Evolutionary conservation across 2,329 filamentous ascomycete genomes (phyloP), one percentile per base, ranked within the genome.

Genomic region (Cercospora zeina): DNA sequence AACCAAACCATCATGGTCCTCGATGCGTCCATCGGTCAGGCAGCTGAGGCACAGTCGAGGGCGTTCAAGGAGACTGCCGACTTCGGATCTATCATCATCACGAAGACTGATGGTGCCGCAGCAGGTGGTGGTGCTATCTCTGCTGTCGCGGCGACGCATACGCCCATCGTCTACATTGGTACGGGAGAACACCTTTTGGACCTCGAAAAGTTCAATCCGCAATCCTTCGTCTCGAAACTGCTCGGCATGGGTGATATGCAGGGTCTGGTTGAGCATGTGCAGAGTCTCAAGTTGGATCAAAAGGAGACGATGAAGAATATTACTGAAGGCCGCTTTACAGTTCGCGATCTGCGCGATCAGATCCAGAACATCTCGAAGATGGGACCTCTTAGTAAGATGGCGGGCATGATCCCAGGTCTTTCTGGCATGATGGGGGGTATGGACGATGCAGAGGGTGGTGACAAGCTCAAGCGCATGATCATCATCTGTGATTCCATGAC

Each of bases 221-320:
- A 96, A 72, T 89, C 93, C 54, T 99, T 99, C 72, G 87, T 99
- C 50, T 90, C 89, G 68, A 99, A 97, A 77, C 81, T 99, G 6
- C 83, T 99, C 13, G 95, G 95, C 55, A 97, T 97, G 92, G 95
- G 95, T 50, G 95, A 99, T 72, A 96, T 99, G 83, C 89, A 90
- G 27, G 93, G 95, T 0, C 79, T 99, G 33, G 90, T 99, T 10
- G 95, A 99, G 77, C 95, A 99, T 74, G 95, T 99, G 1, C 95
- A 99, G 75, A 91, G 89, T 33, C 84, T 99, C 56, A 97, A 96
- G 75, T 85, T 97, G 54, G 93, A 97, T 77, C 95, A 97, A 69
- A 97, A 99, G 78, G 93, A 97, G 72, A 97, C 95, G 3, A 97
- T 99, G 83, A 99, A 99, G 81, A 93, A 99, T 79, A 96, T 99